Base-by-base conservation (phyloP, 1,139 yeast species). In the Geotrichum klebahnii region DNA sequence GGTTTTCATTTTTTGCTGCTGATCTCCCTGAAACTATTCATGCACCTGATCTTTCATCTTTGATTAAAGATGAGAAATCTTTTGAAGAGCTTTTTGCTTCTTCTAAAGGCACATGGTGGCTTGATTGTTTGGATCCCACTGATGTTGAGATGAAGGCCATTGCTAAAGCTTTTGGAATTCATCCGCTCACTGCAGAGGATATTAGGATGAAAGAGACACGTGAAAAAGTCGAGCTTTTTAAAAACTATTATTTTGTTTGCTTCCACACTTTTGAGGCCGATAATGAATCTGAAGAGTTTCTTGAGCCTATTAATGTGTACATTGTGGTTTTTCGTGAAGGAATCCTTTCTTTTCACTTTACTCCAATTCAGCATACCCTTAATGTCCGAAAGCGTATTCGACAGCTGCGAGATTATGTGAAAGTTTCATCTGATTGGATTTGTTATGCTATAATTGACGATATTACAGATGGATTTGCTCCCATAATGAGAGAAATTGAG, bases 161-260 rank as follows among this genome's bases (percentile, higher is more conserved):
- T n/a, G 81, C 95, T 22, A 88, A 89, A 61, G 84, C 97, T 0
- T 92, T 92, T 68, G 95, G 95, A 0, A 88, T 90, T 56, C 97
- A 90, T 67, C 97, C 97, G 0, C 77, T 90, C 63, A 92, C 98
- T 0, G 85, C 97, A 0, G 98, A 92, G 65, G 98, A 92, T 71
- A 90, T 92, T 50, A 86, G 87, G 56, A 73, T 88, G 36, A 96
- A 96, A 8, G 98, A 92, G 63, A 82, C 95, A 1, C 79, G 97
- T 55, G 98, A 92, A 67, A 92, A 92, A 63, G 97, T 92, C 24
- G 98, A 92, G 66, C 67, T 92, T 45, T 92, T 92, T 72, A 81
- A 82, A 59, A 85, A 84, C 56, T 92, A 92, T 67, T 92, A 92
- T 67, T 82, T 92, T 63, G 88, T 92, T 29, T 88, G 96, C 69